phyloP scores from a whole-genome alignment of 2,329 filamentous ascomycete species.

The Alternaria infectoria region DNA sequence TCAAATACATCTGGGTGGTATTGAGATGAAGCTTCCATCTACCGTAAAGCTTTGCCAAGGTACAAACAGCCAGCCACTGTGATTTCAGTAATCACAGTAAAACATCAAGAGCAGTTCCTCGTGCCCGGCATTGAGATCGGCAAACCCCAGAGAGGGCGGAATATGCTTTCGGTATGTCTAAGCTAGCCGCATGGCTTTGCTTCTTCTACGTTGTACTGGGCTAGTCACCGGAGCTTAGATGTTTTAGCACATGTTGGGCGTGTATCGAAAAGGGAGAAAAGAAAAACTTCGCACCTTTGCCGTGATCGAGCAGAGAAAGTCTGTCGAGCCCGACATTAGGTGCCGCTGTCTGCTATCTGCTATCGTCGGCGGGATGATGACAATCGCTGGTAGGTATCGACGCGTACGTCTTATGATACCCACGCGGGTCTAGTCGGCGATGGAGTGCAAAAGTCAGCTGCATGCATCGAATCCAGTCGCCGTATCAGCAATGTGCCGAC shows the following conservation, averaged over 20 bases:
- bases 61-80: neutral
- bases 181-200: constrained; percentile 5
- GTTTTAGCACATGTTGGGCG: constrained; percentile 1
- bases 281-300: neutral
- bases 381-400: neutral
- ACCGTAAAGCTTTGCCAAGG: neutral
- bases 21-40: neutral
- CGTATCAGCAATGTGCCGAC: neutral
- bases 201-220: constrained; percentile 6
- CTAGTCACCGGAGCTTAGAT: neutral
- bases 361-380: neutral
- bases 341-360: constrained; percentile 5
- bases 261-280: constrained; percentile 2
- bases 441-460: neutral
- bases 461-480: neutral
- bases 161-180: neutral
- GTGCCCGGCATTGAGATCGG: constrained; percentile 1
- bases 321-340: neutral
- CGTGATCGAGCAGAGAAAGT: neutral
- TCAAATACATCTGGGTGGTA: neutral
- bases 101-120: neutral
- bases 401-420: neutral
- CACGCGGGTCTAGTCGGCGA: neutral
- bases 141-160: neutral
- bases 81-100: neutral